phyloP scores from a whole-genome alignment of 306 rosid species.

The Sesbania bispinosa region DNA sequence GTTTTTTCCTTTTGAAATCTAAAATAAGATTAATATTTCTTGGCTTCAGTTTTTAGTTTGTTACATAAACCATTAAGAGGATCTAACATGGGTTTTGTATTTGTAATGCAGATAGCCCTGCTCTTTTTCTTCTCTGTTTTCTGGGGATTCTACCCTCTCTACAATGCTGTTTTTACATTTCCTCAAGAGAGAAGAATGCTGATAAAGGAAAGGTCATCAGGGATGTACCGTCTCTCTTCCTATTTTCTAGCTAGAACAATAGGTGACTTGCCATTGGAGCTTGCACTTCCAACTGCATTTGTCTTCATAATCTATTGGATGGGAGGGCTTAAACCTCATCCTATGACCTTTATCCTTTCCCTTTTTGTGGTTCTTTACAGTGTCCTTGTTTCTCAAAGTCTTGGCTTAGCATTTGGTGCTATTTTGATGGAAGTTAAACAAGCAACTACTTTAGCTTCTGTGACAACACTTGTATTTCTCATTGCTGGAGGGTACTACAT shows the following conservation, averaged over 20 bases:
- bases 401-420: slow-evolving; percentile 82
- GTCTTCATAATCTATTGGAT: slow-evolving; percentile 74
- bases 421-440: slow-evolving; percentile 77
- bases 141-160: slow-evolving; percentile 92
- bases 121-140: slow-evolving; percentile 89
- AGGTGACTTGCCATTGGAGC: slow-evolving; percentile 78
- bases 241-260: slow-evolving; percentile 74
- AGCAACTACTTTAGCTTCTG: slow-evolving; percentile 82
- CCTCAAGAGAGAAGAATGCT: slow-evolving; percentile 84
- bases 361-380: slow-evolving; percentile 70
- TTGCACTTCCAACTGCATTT: slow-evolving; percentile 79
- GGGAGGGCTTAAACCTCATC: slow-evolving; percentile 80
- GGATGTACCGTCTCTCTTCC: slow-evolving; percentile 79
- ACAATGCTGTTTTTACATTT: slow-evolving; percentile 86
- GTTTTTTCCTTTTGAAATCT: neutral
- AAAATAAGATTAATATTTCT: neutral
- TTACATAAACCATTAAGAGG: neutral
- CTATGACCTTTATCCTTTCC: slow-evolving; percentile 59
- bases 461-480: slow-evolving; percentile 76
- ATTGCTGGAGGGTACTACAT: slow-evolving; percentile 85
- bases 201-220: slow-evolving; percentile 71
- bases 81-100: neutral
- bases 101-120: slow-evolving; percentile 53
- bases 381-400: slow-evolving; percentile 81
- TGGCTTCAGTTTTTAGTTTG: neutral